These are phyloP conservation scores for Ophiostoma ulmi DNA, from an alignment of 2,329 filamentous ascomycete species.

Conservation along the genomic window DNA sequence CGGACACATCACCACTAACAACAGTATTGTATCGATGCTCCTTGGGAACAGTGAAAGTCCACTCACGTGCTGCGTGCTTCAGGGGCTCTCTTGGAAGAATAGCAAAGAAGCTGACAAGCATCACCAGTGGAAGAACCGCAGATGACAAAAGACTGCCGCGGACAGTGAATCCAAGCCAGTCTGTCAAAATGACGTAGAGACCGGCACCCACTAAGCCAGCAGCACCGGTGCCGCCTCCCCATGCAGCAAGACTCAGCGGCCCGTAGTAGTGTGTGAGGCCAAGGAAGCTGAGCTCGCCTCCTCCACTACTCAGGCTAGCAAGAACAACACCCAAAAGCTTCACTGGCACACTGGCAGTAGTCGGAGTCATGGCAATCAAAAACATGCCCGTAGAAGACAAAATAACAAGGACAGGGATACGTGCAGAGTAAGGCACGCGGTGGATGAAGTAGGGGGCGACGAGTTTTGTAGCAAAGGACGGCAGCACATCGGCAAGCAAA, in stretches of 20 bases:
- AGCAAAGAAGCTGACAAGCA: conserved; percentile 81
- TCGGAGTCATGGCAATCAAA: conserved; percentile 73
- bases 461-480: conserved; percentile 83
- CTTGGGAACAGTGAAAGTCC: conserved; percentile 25
- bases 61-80: conserved; percentile 30
- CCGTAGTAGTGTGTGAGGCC: conserved; percentile 93
- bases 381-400: conserved; percentile 84
- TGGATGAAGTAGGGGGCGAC: conserved; percentile 93
- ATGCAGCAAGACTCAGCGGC: conserved; percentile 76
- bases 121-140: conserved; percentile 71
- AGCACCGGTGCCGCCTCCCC: conserved; percentile 87
- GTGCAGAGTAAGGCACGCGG: conserved; percentile 69
- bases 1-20: background rate
- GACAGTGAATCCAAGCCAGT: conserved; percentile 69
- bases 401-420: conserved; percentile 67
- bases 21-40: background rate
- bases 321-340: conserved; percentile 81
- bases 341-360: conserved; percentile 57
- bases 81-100: conserved; percentile 68
- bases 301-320: conserved; percentile 79
- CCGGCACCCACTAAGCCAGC: conserved; percentile 84
- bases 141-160: conserved; percentile 69
- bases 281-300: conserved; percentile 84
- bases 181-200: conserved; percentile 80
- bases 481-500: conserved; percentile 85